These are phyloP conservation scores for Fusarium equiseti DNA, from an alignment of 2,329 filamentous ascomycete species.

Conservation along the genomic window DNA sequence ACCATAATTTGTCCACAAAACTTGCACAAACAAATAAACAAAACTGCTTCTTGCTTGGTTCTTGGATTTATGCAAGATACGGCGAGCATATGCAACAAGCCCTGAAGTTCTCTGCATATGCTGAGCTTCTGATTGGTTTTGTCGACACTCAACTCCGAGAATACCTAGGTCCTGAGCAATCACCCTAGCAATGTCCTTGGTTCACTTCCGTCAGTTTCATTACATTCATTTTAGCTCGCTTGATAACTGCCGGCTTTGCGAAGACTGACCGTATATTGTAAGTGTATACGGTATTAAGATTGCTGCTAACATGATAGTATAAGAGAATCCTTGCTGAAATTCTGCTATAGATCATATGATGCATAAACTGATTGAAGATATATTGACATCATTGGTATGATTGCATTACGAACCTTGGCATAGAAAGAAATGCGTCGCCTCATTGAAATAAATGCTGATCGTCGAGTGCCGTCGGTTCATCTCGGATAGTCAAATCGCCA, in stretches of 20 bases:
- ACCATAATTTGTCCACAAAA: neutral
- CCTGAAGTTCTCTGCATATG: neutral
- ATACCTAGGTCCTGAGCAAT: neutral
- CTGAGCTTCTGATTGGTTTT: neutral
- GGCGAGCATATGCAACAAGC: neutral
- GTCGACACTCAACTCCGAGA: neutral
- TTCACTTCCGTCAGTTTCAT: neutral
- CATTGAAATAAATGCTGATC: slow-evolving; percentile 35
- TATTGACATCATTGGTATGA: neutral
- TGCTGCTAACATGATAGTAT: neutral
- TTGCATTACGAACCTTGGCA: neutral
- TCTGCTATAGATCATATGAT: neutral
- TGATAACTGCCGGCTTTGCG: neutral
- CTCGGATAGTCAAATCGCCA: slow-evolving; percentile 33
- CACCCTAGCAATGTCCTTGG: neutral
- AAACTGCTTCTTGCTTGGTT: neutral
- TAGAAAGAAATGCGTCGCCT: neutral
- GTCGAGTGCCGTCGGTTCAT: slow-evolving; percentile 22
- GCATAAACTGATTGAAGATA: neutral
- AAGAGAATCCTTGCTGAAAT: neutral
- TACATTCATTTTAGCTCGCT: neutral
- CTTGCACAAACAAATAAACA: neutral
- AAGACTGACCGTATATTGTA: neutral
- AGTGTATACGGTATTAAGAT: neutral
- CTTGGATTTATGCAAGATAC: neutral